Evolutionary conservation across 805 yeast species (phyloP), one percentile per base, ranked within the genome.

Genomic region (Candida wancherniae): DNA sequence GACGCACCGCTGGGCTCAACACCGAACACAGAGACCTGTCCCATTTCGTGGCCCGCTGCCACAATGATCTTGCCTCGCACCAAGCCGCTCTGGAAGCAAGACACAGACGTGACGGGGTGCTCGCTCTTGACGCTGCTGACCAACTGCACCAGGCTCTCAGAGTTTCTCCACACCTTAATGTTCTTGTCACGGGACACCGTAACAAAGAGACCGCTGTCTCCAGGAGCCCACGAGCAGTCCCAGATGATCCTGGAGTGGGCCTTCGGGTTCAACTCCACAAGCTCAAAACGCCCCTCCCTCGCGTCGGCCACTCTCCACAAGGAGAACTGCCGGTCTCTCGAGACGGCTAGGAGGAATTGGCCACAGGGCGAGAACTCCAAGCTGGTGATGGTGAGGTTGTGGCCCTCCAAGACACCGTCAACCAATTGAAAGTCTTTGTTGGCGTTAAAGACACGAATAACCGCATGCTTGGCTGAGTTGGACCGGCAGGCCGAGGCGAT

Each of bases 401-500:
- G 99, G 26, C 82, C 83, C 13, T 66, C 63, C 40, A 84, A 60
- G 4, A 63, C 65, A 28, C 58, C 57, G 6, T 44, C 44, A 31
- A 50, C 47, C 15, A 77, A 77, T 34, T 69, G 73, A 24, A 73
- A 58, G 40, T 83, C 85, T 6, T 69, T 71, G 9, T 55, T 53
- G 0, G 77, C 70, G 36, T 76, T 77, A 55, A 83, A 90, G 0
- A 88, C 54, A 37, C 97, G 69, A 15, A 92, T 72, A 9, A 80
- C 92, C 0, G 97, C 95, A 58, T 92, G 97, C 38, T 76, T 76
- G 11, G 75, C 73, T 6, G 77, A 74, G 55, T 90, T 90, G 3
- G 97, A 87, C 39, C 80, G 73, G 63, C 97, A 90, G n/a, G 97
- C 84, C 6, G 94, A 77, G 2, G 96, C 96, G 25, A 92, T 69